Percentiles rank a stretch among this genome's conserved stretches.
These are phyloP conservation scores for Ogataea kodamae DNA, from an alignment of 805 yeast genomes.

Conservation along the genomic window DNA sequence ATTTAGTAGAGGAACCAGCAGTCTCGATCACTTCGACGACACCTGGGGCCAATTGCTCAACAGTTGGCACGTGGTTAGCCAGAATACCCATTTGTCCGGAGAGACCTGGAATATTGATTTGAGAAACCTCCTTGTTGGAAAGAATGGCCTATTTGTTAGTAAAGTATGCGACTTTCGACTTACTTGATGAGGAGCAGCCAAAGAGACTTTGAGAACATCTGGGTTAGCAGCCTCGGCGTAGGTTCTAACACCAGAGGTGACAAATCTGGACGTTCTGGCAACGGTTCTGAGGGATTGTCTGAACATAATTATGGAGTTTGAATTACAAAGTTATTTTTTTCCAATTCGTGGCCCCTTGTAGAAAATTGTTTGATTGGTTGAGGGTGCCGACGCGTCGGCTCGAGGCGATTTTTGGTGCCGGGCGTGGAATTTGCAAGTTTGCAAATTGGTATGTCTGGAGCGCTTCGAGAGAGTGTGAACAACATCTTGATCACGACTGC, in stretches of 20 bases:
- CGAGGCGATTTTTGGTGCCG: slow-evolving; percentile 15
- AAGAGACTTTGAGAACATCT: slow-evolving; percentile 78
- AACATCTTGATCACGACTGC: slow-evolving; percentile 34
- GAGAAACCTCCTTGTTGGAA: slow-evolving; percentile 40
- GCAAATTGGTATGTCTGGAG: slow-evolving; percentile 22
- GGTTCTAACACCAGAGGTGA: slow-evolving; percentile 64
- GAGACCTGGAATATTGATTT: slow-evolving; percentile 94
- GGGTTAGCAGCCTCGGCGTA: slow-evolving; percentile 74
- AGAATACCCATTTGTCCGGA: slow-evolving; percentile 96
- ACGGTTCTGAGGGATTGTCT: slow-evolving; percentile 61
- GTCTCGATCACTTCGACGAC: slow-evolving; percentile 86
- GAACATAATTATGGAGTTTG: slow-evolving; percentile 42
- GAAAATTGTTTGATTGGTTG: slow-evolving; percentile 8
- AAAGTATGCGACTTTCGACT: too few relatives aligned
- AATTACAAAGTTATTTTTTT: slow-evolving; percentile 9
- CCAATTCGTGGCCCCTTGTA: slow-evolving; percentile 9
- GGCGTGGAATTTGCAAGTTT: background rate
- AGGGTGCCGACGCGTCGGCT: slow-evolving; percentile 16
- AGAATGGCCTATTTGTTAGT: slow-evolving; percentile 32
- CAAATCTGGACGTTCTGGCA: slow-evolving; percentile 55
- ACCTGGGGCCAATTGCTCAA: slow-evolving; percentile 96
- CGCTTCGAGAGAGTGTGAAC: slow-evolving; percentile 30
- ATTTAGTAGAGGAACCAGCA: slow-evolving; percentile 68
- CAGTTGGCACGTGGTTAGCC: slow-evolving; percentile 96
- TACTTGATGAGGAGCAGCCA: slow-evolving; percentile 83